Percentiles rank a stretch among this genome's conserved stretches.
Evolutionary conservation across 805 yeast species (phyloP).

Genomic region (Pichia deserticola): DNA sequence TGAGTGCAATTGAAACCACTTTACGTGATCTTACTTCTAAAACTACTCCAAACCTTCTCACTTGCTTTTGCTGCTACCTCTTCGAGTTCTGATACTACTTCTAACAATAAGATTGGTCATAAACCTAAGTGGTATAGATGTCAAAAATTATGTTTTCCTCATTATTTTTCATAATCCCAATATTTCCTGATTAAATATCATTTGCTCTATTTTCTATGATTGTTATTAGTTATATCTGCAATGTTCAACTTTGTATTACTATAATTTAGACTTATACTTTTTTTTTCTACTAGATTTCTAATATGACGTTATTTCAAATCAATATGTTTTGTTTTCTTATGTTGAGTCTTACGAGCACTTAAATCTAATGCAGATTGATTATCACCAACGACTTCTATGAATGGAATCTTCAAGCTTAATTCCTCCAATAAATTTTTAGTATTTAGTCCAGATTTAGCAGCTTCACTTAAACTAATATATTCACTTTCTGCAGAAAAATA

Average conservation of each 20-base stretch:
- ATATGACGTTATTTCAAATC: slow-evolving; percentile 5
- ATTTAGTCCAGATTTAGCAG: neutral
- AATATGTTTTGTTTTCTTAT: slow-evolving; percentile 5
- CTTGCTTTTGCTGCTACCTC: neutral
- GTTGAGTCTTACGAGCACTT: neutral
- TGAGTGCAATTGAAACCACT: no score
- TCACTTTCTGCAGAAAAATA: neutral
- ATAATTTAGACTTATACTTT: neutral
- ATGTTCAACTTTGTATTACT: neutral
- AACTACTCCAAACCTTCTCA: no score
- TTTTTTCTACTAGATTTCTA: neutral
- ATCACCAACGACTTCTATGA: neutral
- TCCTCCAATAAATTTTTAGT: neutral
- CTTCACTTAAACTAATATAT: neutral
- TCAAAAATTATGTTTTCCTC: no score
- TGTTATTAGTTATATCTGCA: no score
- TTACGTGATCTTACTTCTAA: no score
- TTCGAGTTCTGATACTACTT: neutral
- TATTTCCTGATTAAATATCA: no score
- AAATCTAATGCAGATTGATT: neutral
- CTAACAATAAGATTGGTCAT: neutral
- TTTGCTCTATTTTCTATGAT: no score
- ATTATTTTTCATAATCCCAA: no score
- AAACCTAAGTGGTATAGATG: neutral
- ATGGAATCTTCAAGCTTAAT: neutral